Evolutionary conservation across 176 grass and related monocot genomes (phyloP).

Genomic region (Rhynchospora pubera): DNA sequence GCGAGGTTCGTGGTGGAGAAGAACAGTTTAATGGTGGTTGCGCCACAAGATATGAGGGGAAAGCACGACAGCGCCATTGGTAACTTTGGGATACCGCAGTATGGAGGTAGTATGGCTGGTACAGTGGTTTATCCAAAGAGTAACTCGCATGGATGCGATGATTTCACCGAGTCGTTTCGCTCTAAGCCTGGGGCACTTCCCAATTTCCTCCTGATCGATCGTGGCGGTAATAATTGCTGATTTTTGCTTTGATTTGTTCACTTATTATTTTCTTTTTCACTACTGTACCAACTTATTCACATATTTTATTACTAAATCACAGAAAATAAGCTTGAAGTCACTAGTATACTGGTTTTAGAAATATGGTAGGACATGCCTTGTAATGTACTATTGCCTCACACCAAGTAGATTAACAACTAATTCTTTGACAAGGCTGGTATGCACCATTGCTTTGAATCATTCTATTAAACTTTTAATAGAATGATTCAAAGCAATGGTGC

Average conservation of each 20-base stretch:
- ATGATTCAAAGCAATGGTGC: no score
- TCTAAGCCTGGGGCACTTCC: slow-evolving; percentile 73
- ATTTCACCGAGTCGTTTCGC: slow-evolving; percentile 49
- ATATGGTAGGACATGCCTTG: neutral
- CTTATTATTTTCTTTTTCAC: neutral
- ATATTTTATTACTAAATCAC: neutral
- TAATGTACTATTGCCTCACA: neutral
- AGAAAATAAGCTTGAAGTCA: neutral
- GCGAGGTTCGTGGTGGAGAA: slow-evolving; percentile 96
- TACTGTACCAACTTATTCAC: neutral
- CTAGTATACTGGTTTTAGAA: neutral
- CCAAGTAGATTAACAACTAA: neutral
- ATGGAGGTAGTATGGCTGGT: slow-evolving; percentile 92
- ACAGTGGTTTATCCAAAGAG: slow-evolving; percentile 70
- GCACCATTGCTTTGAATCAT: neutral
- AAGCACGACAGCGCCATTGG: slow-evolving; percentile 89
- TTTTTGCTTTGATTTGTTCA: neutral
- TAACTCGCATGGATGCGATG: slow-evolving; percentile 57
- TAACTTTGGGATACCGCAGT: slow-evolving; percentile 96
- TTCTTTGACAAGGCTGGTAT: neutral
- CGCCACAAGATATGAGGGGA: slow-evolving; percentile 51
- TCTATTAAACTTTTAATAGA: neutral
- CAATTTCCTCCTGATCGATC: slow-evolving; percentile 90
- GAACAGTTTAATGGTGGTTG: slow-evolving; percentile 92
- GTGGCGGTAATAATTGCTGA: slow-evolving; percentile 48